Evolutionary conservation across 2,329 filamentous ascomycete genomes (phyloP).

Genomic region (Stagonosporopsis cucurbitacearum): DNA sequence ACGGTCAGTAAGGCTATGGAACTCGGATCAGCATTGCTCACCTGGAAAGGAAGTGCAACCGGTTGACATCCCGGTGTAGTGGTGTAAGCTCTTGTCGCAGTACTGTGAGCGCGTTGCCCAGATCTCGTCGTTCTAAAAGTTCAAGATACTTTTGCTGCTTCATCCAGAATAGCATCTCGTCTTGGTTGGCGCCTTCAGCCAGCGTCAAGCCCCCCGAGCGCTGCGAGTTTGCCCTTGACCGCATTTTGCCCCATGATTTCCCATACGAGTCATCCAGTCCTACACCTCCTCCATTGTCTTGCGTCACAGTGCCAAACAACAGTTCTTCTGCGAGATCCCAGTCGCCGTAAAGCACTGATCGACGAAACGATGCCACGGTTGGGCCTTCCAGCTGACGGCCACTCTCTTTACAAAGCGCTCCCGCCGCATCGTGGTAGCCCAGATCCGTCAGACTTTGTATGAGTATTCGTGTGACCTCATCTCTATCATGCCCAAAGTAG

Average conservation of each 20-base stretch:
- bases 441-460: slow-evolving; percentile 91
- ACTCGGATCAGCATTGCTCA: slow-evolving; percentile 40
- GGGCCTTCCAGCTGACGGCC: slow-evolving; percentile 86
- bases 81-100: slow-evolving; percentile 87
- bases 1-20: slow-evolving; percentile 24
- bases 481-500: slow-evolving; percentile 86
- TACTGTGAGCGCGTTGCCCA: slow-evolving; percentile 77
- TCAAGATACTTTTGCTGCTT: slow-evolving; percentile 96
- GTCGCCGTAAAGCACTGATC: slow-evolving; percentile 76
- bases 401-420: slow-evolving; percentile 77
- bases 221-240: slow-evolving; percentile 43
- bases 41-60: slow-evolving; percentile 82
- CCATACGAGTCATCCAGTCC: slow-evolving; percentile 42
- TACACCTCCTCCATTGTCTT: slow-evolving; percentile 55
- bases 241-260: slow-evolving; percentile 43
- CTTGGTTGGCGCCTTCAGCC: slow-evolving; percentile 74
- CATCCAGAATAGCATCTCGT: slow-evolving; percentile 85
- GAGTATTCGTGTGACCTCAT: slow-evolving; percentile 90
- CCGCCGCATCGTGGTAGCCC: slow-evolving; percentile 81
- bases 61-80: slow-evolving; percentile 76
- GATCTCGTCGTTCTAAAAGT: slow-evolving; percentile 77
- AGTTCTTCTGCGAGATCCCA: slow-evolving; percentile 88
- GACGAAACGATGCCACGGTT: slow-evolving; percentile 84
- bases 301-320: slow-evolving; percentile 63
- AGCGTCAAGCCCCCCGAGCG: slow-evolving; percentile 69